Conservation (phyloP, 176 grass and related monocot genomes). For the maize (Zea mays) region DNA sequence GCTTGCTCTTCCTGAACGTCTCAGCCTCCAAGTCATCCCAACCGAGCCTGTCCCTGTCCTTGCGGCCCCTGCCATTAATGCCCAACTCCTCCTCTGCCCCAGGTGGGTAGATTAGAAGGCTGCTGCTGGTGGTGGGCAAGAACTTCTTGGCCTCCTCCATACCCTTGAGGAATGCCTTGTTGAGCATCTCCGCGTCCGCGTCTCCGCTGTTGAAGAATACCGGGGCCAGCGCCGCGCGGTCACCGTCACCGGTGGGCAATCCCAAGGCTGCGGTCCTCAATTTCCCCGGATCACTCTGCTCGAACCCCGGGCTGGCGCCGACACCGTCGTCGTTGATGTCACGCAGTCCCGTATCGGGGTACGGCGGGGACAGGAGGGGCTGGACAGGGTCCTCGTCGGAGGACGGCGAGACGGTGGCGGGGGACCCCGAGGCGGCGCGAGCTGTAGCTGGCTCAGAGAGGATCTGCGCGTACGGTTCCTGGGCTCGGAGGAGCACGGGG, state of each 20-base stretch:
- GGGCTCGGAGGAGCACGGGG: constrained; percentile 47
- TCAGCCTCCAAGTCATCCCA: background rate
- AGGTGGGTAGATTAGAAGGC: constrained; percentile 23
- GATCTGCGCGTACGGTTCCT: constrained; percentile 49
- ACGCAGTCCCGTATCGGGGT: background rate
- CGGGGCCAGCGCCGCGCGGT: background rate
- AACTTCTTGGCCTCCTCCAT: constrained; percentile 53
- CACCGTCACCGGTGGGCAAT: background rate
- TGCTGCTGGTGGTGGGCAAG: constrained; percentile 41
- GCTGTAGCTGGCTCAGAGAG: constrained; percentile 28
- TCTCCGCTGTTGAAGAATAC: constrained; percentile 24
- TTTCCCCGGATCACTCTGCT: background rate
- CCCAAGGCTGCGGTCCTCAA: background rate
- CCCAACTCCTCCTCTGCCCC: constrained; percentile 34
- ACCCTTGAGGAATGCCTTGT: constrained; percentile 45
- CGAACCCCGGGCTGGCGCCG: background rate
- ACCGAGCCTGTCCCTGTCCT: background rate
- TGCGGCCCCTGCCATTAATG: background rate
- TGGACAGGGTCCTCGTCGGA: constrained; percentile 1
- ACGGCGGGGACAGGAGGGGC: constrained; percentile 9
- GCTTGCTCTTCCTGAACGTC: background rate
- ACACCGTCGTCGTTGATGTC: background rate
- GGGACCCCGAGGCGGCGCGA: background rate
- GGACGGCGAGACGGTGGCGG: background rate
- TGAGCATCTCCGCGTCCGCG: constrained; percentile 23